Base-by-base conservation (phyloP, 108 stramenopile genomes). In the Fistulifera solaris region DNA sequence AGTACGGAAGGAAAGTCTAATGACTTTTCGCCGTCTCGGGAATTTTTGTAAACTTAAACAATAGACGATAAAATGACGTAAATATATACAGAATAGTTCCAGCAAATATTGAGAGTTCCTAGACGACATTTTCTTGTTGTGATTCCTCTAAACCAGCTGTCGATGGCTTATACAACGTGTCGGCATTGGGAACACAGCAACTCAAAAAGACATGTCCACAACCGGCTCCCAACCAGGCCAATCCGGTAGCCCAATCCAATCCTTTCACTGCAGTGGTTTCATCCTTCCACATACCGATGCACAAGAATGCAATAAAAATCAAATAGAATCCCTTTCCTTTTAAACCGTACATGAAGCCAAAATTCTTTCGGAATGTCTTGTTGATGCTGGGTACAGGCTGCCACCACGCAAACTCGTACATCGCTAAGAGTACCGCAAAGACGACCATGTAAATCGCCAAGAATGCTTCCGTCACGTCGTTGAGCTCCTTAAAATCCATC, bases 371-470 rank as follows among this genome's bases (percentile, higher is more conserved):
- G 47, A 88, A 54, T 19, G 53, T 66, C 28, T 79, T 83, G 63
- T 86, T 89, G 16, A 93, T 44, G 5, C 38, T 38, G 21, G 70
- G 71, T 23, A 80, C 50, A 13, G 71, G 69, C 17, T 63, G 76
- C 91, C 91, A 93, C 87, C 87, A 93, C 68, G 84, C 75, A 2
- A 86, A 43, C 66, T 93, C 91, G 56, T 93, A 93, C 27, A 76
- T 42, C 59, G 81, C 81, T 27, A 93, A 62, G 21, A 93, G 66
- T 4, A 72, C 46, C 7, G 82, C 60, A 66, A 93, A 93, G 19
- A 93, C 59, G 19, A 88, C 67, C 91, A 93, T 89, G 73, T 93
- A 93, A 17, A 72, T 40, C 6, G 82, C 81, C 21, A 93, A 67
- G 67, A 88, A 87, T 11, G 71, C 65, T 64, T 83, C 84, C 27